A percentile compares a stretch with the other conserved stretches of the same genome.
Evolutionary conservation across 1,284 basidiomycete species (phyloP).

Genomic region (Fomitopsis betulina): DNA sequence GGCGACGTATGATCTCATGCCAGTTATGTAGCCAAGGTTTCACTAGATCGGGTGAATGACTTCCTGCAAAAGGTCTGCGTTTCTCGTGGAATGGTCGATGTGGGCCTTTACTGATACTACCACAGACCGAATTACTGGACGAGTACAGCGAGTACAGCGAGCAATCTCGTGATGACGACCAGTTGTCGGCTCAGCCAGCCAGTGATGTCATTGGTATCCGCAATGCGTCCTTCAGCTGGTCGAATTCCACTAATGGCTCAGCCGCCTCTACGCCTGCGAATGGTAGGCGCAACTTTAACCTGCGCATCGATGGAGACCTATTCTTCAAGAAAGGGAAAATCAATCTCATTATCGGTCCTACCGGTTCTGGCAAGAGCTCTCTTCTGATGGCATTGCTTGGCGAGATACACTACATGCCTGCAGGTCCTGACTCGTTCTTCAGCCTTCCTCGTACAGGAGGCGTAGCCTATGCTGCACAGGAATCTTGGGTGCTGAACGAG

Average conservation of each 20-base stretch:
- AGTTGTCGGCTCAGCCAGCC: slow-evolving; percentile 9
- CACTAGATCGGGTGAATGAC: slow-evolving; percentile 40
- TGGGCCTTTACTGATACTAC: no score
- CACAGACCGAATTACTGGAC: slow-evolving; percentile 46
- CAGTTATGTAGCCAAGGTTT: slow-evolving; percentile 34
- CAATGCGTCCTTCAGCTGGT: slow-evolving; percentile 40
- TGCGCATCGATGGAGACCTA: slow-evolving; percentile 48
- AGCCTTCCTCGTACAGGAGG: slow-evolving; percentile 62
- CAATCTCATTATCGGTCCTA: slow-evolving; percentile 63
- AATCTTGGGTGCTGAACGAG: slow-evolving; percentile 69
- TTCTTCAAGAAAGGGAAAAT: slow-evolving; percentile 53
- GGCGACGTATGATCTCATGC: not conserved
- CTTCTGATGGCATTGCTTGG: slow-evolving; percentile 55
- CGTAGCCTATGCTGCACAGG: slow-evolving; percentile 72
- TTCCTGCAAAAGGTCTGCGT: slow-evolving; percentile 38
- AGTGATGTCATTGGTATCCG: slow-evolving; percentile 35
- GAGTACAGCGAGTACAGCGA: slow-evolving; percentile 35
- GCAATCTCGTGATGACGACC: slow-evolving; percentile 8
- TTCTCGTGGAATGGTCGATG: no score
- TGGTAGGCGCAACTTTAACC: slow-evolving; percentile 37
- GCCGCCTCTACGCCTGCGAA: slow-evolving; percentile 19
- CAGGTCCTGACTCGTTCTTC: slow-evolving; percentile 53
- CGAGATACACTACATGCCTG: slow-evolving; percentile 57
- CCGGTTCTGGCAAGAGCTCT: slow-evolving; percentile 48
- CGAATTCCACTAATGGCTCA: slow-evolving; percentile 20